Base-by-base conservation (phyloP, 305 asterid genomes). In the Plantago coronopus region DNA sequence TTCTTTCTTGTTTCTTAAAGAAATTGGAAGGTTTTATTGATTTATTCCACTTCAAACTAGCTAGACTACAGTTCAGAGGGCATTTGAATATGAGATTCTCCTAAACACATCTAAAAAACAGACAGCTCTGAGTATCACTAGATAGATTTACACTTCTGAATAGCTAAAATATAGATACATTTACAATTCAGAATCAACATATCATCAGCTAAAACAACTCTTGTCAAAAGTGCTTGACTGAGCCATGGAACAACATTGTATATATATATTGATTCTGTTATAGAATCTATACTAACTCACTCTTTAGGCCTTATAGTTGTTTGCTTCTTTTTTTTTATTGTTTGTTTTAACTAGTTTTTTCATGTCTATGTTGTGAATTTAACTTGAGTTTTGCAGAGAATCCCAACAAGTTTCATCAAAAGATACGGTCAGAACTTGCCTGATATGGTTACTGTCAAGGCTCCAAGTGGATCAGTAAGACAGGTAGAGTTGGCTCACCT, bases 321-420 rank as follows among this genome's bases (percentile, higher is more conserved):
- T 38, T 8, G 15, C 15, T 27, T n/a, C n/a, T n/a, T n/a, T n/a
- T n/a, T n/a, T n/a, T n/a, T 38, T 38, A 15, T 38, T 11, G 0
- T 49, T 21, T 20, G 1, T 23, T 49, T 49, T 21, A 23, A 11
- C 54, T 11, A 14, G 17, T 19, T 49, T 12, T 49, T 49, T 3
- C 9, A 42, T 16, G 50, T 9, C 8, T 42, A 42, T 43, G 11
- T 42, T 22, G 38, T 23, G 16, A 42, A 20, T 5, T 56, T 57
- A 12, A 22, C 12, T 27, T 27, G 43, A 2, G 12, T 38, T 55
- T 19, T 18, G 21, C 71, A 76, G 85, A 71, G 48, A 29, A 46
- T 79, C 23, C 78, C 81, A 4, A 22, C 21, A 0, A 54, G 57
- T 48, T 79, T 69, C 45, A 47, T 38, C 23, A 48, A 16, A 59